These are phyloP conservation scores for Phanerochaete sordida DNA, from an alignment of 768 basidiomycete genomes.

Conservation along the genomic window DNA sequence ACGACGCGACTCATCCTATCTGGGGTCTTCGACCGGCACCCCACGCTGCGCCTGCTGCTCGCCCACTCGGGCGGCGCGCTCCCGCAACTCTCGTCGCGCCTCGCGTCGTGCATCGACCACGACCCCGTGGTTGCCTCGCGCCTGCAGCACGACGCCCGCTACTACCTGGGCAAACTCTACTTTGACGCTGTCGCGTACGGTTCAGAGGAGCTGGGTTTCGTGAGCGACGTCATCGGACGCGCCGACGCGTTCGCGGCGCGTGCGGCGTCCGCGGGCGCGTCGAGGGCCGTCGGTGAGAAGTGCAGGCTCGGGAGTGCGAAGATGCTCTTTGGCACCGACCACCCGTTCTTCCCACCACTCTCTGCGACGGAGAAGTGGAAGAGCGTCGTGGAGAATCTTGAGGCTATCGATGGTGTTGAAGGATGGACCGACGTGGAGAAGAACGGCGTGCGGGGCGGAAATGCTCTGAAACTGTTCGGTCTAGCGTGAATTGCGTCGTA, in stretches of 20 bases:
- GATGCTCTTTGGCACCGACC: constrained; percentile 84
- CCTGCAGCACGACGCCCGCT: constrained; percentile 78
- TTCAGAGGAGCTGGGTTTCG: constrained; percentile 78
- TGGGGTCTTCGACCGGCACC: constrained; percentile 78
- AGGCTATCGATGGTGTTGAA: constrained; percentile 66
- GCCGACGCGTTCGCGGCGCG: constrained; percentile 40
- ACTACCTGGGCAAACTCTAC: constrained; percentile 76
- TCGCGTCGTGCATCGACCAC: constrained; percentile 82
- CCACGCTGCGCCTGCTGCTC: constrained; percentile 69
- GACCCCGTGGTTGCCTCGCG: constrained; percentile 76
- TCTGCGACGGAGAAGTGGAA: constrained; percentile 67
- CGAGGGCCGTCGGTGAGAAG: constrained; percentile 24
- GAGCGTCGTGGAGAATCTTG: constrained; percentile 82
- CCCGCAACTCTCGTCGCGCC: constrained; percentile 77
- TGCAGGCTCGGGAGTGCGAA: constrained; percentile 49
- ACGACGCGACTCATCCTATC: constrained; percentile 77
- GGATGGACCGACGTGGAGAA: constrained; percentile 61
- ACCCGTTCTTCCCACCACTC: constrained; percentile 89
- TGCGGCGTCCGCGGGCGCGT: constrained; percentile 12
- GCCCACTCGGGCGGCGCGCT: constrained; percentile 88
- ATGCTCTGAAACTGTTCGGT: constrained; percentile 71
- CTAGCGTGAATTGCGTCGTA: constrained; percentile 8
- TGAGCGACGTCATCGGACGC: constrained; percentile 65
- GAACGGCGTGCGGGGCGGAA: constrained; percentile 63
- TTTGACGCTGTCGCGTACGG: constrained; percentile 91